These are phyloP conservation scores for Penicillium daleae DNA, from an alignment of 495 filamentous ascomycete species.

Conservation along the genomic window DNA sequence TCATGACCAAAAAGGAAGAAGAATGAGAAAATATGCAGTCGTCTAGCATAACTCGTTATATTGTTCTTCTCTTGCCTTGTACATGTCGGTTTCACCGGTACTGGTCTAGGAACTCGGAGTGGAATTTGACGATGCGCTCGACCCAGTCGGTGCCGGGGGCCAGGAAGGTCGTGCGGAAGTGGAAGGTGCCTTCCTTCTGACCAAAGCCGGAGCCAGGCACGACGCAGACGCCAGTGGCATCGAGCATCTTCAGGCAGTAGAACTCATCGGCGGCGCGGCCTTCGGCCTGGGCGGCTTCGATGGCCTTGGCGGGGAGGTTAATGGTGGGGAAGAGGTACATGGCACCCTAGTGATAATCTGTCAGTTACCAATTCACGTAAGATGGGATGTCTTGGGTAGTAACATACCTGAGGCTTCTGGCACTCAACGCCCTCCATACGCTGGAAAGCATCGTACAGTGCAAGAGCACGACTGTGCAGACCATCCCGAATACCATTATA, in stretches of 20 bases:
- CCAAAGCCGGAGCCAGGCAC: slow-evolving; percentile 93
- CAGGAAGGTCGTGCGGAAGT: slow-evolving; percentile 97
- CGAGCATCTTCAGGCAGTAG: slow-evolving; percentile 86
- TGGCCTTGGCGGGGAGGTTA: slow-evolving; percentile 71
- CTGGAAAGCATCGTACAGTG: slow-evolving; percentile 86
- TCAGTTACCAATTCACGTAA: not conserved
- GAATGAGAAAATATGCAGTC: not conserved
- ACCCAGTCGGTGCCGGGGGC: slow-evolving; percentile 97
- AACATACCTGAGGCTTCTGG: slow-evolving; percentile 68
- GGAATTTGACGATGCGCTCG: slow-evolving; percentile 83
- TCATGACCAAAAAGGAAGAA: not conserved
- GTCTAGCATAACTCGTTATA: slow-evolving; percentile 2
- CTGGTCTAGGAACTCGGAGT: slow-evolving; percentile 88
- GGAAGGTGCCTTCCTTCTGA: slow-evolving; percentile 86
- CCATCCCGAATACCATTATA: slow-evolving; percentile 78
- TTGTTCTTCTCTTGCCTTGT: not conserved
- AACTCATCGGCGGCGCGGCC: slow-evolving; percentile 84
- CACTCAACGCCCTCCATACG: slow-evolving; percentile 95
- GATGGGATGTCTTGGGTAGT: not conserved
- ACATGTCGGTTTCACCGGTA: slow-evolving; percentile 48
- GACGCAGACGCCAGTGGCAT: slow-evolving; percentile 94
- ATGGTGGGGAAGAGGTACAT: slow-evolving; percentile 99
- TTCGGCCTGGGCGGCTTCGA: slow-evolving; percentile 73
- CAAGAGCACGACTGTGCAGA: slow-evolving; percentile 75
- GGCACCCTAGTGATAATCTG: slow-evolving; percentile 60